Evolutionary conservation across 805 yeast genomes (phyloP).

Genomic region (Wickerhamiella lipophila): DNA sequence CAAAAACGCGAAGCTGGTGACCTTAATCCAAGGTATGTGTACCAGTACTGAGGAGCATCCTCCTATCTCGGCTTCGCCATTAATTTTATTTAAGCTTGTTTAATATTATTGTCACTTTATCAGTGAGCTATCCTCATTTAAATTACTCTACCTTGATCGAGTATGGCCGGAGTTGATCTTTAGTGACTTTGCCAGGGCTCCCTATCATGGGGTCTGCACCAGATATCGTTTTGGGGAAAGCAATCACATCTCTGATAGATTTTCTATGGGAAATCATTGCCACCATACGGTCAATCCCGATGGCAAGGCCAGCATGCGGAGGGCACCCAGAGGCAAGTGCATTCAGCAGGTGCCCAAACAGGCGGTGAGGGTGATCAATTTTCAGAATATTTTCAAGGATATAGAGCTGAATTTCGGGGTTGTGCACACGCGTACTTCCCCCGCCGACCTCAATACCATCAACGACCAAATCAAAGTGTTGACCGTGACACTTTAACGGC

Average conservation of each 20-base stretch:
- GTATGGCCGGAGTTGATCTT: slow-evolving; percentile 42
- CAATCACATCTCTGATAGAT: slow-evolving; percentile 84
- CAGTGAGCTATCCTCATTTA: no score
- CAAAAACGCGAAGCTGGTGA: slow-evolving; percentile 25
- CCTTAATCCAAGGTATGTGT: slow-evolving; percentile 25
- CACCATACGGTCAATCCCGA: slow-evolving; percentile 87
- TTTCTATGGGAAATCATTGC: slow-evolving; percentile 73
- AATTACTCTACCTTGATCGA: slow-evolving; percentile 27
- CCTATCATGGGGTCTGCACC: slow-evolving; percentile 83
- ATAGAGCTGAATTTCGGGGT: slow-evolving; percentile 59
- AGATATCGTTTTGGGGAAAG: slow-evolving; percentile 85
- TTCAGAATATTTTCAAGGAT: slow-evolving; percentile 53
- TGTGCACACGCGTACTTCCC: slow-evolving; percentile 92
- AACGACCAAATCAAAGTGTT: slow-evolving; percentile 85
- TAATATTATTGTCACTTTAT: no score
- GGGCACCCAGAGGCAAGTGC: slow-evolving; percentile 91
- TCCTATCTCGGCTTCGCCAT: no score
- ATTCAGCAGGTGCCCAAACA: slow-evolving; percentile 74
- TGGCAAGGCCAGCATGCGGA: slow-evolving; percentile 95
- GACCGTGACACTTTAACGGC: slow-evolving; percentile 65
- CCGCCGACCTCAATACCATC: slow-evolving; percentile 97
- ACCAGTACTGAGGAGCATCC: slow-evolving; percentile 23
- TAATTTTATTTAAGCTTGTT: neutral
- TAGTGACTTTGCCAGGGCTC: slow-evolving; percentile 59
- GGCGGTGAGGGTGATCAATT: slow-evolving; percentile 41